phyloP scores from a whole-genome alignment of 2,329 filamentous ascomycete species.

The Neonectria coccinea region DNA sequence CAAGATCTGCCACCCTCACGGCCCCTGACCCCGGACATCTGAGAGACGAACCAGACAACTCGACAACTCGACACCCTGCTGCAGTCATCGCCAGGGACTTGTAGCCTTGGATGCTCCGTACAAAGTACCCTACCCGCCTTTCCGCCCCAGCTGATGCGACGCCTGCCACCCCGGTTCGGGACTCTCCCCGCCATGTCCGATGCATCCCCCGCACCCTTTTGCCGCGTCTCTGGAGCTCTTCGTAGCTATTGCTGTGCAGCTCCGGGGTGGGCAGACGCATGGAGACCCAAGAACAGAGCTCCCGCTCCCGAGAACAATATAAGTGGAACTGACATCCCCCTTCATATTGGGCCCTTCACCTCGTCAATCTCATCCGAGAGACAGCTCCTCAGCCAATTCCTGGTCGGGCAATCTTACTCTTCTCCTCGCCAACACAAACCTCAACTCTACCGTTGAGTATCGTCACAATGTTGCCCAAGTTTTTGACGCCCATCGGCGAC shows the following conservation, averaged over 20 bases:
- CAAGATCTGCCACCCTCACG: slow-evolving; percentile 13
- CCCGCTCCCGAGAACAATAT: slow-evolving; percentile 35
- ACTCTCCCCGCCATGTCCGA: slow-evolving; percentile 33
- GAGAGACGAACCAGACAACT: background rate
- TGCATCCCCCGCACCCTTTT: slow-evolving; percentile 24
- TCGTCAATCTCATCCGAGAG: slow-evolving; percentile 35
- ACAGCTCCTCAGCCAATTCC: slow-evolving; percentile 22
- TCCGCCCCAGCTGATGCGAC: slow-evolving; percentile 38
- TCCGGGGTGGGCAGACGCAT: slow-evolving; percentile 26
- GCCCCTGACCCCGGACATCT: background rate
- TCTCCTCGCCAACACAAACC: slow-evolving; percentile 18
- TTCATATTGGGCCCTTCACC: slow-evolving; percentile 17
- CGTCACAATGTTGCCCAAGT: slow-evolving; percentile 43
- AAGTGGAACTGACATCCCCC: slow-evolving; percentile 38
- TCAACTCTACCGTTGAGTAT: slow-evolving; percentile 1
- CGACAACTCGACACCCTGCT: slow-evolving; percentile 10
- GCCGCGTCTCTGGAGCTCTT: slow-evolving; percentile 1
- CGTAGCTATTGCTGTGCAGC: slow-evolving; percentile 2
- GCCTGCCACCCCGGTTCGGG: slow-evolving; percentile 35
- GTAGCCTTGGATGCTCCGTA: background rate
- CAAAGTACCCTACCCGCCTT: slow-evolving; percentile 36
- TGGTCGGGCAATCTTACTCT: background rate
- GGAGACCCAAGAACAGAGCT: slow-evolving; percentile 19
- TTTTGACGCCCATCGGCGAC: slow-evolving; percentile 41
- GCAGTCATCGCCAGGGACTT: slow-evolving; percentile 2